Evolutionary conservation across 495 filamentous ascomycete species (phyloP).

Genomic region (Patellaria atrata): DNA sequence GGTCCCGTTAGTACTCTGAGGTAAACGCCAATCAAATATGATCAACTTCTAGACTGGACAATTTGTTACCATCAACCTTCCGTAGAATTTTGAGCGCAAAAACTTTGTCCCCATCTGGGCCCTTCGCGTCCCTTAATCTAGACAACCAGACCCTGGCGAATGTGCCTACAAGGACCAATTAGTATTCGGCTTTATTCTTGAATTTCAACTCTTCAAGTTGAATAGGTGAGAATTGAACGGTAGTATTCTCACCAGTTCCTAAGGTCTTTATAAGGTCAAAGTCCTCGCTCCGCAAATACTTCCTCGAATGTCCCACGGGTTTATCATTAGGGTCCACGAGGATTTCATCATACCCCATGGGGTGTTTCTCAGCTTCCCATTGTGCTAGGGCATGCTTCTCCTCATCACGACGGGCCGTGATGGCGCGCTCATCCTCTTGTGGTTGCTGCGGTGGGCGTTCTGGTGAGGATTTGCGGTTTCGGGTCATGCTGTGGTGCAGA

Average conservation of each 20-base stretch:
- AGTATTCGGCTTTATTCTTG: constrained; percentile 22
- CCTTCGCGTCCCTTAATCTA: constrained; percentile 31
- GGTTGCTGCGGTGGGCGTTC: constrained; percentile 1
- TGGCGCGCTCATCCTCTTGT: constrained; percentile 9
- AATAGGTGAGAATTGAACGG: constrained; percentile 9
- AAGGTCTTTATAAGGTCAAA: constrained; percentile 80
- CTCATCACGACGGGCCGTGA: constrained; percentile 27
- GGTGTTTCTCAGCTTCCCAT: constrained; percentile 32
- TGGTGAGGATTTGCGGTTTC: constrained; percentile 1
- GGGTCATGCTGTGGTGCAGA: constrained; percentile 3
- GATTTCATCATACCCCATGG: constrained; percentile 38
- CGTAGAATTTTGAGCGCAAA: constrained; percentile 89
- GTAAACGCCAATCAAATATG: too few relatives aligned
- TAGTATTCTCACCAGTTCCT: constrained; percentile 52
- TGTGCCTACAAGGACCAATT: constrained; percentile 48
- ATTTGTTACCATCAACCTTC: constrained; percentile 56
- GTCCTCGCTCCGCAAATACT: constrained; percentile 48
- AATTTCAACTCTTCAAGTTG: too few relatives aligned
- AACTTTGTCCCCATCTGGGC: constrained; percentile 42
- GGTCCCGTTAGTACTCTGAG: too few relatives aligned
- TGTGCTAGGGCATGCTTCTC: constrained; percentile 36
- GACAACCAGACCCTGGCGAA: constrained; percentile 93
- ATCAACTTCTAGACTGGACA: too few relatives aligned
- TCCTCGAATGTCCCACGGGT: constrained; percentile 41
- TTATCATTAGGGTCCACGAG: constrained; percentile 40